These are phyloP conservation scores for Heliosperma pusillum DNA, from an alignment of 148 eudicot species.

Conservation along the genomic window DNA sequence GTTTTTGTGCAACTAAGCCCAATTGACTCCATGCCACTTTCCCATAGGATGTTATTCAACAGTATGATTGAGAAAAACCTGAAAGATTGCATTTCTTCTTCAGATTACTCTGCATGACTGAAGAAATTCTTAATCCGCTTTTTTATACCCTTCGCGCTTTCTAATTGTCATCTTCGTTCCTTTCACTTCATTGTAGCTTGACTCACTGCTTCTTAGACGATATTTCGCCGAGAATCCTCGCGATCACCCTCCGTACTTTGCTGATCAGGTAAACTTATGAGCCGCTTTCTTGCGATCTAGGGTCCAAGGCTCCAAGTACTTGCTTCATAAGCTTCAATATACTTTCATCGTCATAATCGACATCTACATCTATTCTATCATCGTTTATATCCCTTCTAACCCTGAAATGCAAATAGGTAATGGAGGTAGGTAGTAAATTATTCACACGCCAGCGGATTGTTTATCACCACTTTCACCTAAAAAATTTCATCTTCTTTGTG, in stretches of 20 bases:
- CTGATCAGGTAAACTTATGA: slow-evolving; percentile 55
- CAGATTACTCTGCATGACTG: not conserved
- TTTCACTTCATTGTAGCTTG: slow-evolving; percentile 45
- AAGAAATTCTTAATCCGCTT: not conserved
- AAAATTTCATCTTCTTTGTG: too few relatives aligned
- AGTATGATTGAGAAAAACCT: not conserved
- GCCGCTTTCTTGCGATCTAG: not conserved
- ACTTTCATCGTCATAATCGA: not conserved
- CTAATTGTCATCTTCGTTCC: not conserved
- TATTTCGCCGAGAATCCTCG: slow-evolving; percentile 61
- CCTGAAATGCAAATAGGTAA: not conserved
- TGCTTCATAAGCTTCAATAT: slow-evolving; percentile 2
- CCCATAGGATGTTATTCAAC: not conserved
- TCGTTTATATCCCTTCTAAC: not conserved
- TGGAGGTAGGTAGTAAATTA: not conserved
- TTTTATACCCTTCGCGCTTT: not conserved
- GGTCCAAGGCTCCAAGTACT: not conserved
- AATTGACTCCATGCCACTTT: not conserved
- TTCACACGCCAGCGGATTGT: not conserved
- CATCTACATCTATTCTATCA: not conserved
- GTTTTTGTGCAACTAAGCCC: too few relatives aligned
- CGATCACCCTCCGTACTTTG: slow-evolving; percentile 67
- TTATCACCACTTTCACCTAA: too few relatives aligned
- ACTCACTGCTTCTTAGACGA: slow-evolving; percentile 55
- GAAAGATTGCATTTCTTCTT: not conserved